These are phyloP conservation scores for Galerina marginata DNA, from an alignment of 768 basidiomycete species.

Conservation along the genomic window DNA sequence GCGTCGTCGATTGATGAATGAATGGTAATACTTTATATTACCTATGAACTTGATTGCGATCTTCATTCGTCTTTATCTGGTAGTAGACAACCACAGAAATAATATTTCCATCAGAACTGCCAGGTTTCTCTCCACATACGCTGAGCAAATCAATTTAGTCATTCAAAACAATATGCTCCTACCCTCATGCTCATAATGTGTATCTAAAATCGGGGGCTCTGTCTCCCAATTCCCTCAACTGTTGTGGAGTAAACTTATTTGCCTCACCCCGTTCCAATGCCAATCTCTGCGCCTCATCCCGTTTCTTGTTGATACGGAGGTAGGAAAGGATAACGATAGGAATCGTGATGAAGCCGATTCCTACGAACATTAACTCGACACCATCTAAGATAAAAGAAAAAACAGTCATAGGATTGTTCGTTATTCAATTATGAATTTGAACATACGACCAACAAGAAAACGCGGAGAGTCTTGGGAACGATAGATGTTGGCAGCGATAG, in stretches of 20 bases:
- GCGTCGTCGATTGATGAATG: too few relatives aligned
- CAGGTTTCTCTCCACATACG: too few relatives aligned
- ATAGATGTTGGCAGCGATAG: conserved; percentile 68
- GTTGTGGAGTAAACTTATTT: conserved; percentile 38
- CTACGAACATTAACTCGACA: conserved; percentile 70
- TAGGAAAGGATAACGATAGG: conserved; percentile 56
- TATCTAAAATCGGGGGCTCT: conserved; percentile 28
- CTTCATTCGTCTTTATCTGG: too few relatives aligned
- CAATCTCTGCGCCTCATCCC: conserved; percentile 44
- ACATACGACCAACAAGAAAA: conserved; percentile 67
- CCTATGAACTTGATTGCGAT: too few relatives aligned
- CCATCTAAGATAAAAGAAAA: conserved; percentile 45
- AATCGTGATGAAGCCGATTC: conserved; percentile 61
- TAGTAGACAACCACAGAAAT: too few relatives aligned
- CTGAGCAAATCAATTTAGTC: too few relatives aligned
- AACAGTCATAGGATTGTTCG: background rate
- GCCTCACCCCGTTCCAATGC: conserved; percentile 36
- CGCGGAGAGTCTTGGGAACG: conserved; percentile 62
- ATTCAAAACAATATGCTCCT: too few relatives aligned
- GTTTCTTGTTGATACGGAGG: conserved; percentile 56
- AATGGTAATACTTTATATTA: too few relatives aligned
- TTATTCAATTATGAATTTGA: background rate
- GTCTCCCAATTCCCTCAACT: conserved; percentile 35
- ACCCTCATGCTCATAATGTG: conserved; percentile 12
- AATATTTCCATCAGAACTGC: too few relatives aligned